Conservation (phyloP, 2,329 filamentous ascomycete genomes). For the Talaromyces pinophilus region DNA sequence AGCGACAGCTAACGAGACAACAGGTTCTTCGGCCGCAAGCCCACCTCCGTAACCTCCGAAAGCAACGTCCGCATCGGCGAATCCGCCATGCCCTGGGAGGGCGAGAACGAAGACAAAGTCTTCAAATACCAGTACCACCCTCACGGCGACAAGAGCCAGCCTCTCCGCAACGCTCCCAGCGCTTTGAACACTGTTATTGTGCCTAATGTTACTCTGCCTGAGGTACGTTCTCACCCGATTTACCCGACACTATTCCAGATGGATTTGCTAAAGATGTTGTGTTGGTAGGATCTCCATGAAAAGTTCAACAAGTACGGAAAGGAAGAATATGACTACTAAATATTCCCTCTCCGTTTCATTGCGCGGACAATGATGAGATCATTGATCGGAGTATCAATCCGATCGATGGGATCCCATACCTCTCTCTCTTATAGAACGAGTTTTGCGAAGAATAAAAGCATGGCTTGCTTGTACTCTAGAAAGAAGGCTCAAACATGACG, state of each 20-base stretch:
- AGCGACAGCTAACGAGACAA: not conserved
- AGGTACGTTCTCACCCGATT: conserved; percentile 57
- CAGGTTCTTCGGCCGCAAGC: conserved; percentile 70
- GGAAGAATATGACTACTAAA: conserved; percentile 67
- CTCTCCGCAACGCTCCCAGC: conserved; percentile 86
- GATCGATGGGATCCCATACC: not conserved
- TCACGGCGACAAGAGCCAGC: conserved; percentile 73
- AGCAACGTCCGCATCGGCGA: conserved; percentile 70
- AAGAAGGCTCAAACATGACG: not conserved
- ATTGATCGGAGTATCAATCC: conserved; percentile 2
- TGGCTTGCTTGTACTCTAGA: conserved; percentile 21
- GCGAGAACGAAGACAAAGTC: conserved; percentile 61
- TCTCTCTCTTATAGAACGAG: conserved; percentile 7
- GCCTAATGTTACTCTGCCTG: conserved; percentile 88
- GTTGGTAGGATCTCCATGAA: conserved; percentile 77
- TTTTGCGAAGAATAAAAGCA: not conserved
- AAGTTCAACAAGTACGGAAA: conserved; percentile 99
- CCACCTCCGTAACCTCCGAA: conserved; percentile 83
- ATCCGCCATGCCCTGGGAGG: conserved; percentile 90
- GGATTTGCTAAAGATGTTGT: not conserved
- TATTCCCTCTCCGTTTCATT: not conserved
- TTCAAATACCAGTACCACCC: conserved; percentile 80
- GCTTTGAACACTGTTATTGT: conserved; percentile 94
- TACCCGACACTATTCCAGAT: not conserved
- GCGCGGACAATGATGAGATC: not conserved